Conservation (phyloP, 805 yeast genomes). For the Saccharomyces mikatae region DNA sequence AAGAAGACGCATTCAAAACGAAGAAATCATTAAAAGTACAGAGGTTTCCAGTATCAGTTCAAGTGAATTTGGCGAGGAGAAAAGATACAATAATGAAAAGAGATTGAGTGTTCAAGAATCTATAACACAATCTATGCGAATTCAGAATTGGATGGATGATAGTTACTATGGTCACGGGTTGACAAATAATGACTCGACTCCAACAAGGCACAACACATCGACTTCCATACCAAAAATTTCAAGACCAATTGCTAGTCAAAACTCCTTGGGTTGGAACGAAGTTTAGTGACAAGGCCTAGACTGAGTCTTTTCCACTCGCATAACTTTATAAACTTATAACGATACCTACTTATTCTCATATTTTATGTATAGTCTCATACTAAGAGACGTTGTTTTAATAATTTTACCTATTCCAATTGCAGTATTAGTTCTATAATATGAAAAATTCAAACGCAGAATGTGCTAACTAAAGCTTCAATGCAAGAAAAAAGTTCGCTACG, state of each 20-base stretch:
- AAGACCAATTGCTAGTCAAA: conserved; percentile 60
- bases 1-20: conserved; percentile 25
- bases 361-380: neutral
- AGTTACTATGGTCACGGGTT: conserved; percentile 16
- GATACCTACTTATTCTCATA: neutral
- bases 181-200: conserved; percentile 10
- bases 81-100: conserved; percentile 10
- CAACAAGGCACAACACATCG: conserved; percentile 2
- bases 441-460: neutral
- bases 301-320: neutral
- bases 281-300: conserved; percentile 11
- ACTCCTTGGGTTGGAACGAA: conserved; percentile 62
- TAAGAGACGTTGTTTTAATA: neutral
- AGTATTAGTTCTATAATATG: neutral
- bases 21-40: conserved; percentile 12
- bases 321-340: neutral
- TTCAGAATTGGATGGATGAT: conserved; percentile 29
- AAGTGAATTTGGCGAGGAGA: conserved; percentile 9
- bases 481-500: neutral
- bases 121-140: conserved; percentile 23
- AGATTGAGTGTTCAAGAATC: conserved; percentile 12
- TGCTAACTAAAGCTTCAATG: no score
- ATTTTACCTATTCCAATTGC: neutral
- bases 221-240: conserved; percentile 41
- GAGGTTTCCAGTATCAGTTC: conserved; percentile 13